Evolutionary conservation across 768 basidiomycete species (phyloP), one percentile per base, ranked within the genome.

Genomic region (Lactarius trivialis): DNA sequence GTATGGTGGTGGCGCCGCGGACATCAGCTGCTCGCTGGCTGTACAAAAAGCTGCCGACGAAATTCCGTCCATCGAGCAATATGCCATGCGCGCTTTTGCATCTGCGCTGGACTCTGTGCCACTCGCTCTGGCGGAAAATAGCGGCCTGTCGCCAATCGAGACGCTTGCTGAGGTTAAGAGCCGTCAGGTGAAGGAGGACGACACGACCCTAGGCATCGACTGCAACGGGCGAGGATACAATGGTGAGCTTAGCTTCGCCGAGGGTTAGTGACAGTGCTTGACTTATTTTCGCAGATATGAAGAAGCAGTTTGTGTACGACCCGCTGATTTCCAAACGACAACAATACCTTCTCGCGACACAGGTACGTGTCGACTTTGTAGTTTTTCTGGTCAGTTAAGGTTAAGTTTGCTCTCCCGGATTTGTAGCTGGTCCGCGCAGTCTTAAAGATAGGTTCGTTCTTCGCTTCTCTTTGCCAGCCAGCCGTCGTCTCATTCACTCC

Each of bases 11-110:
- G 97, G 97, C 60, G 93, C 97, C 4, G 95, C 97, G 3, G 97
- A 99, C 73, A 98, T 99, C 71, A 92, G 91, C 71, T 93, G 91
- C 67, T 85, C 93, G 26, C 82, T 98, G 63, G 93, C 97, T 21
- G 95, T 99, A 1, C 79, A 89, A 61, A 91, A 93, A 72, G 93
- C 92, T 48, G 97, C 97, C 8, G 97, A 99, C 73, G 88, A 97
- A 91, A 96, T 97, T 67, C 88, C 97, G 1, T 83, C 93, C 32
- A 98, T 99, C 70, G 97, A 99, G 76, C 97, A 99, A 79, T 99
- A 99, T 71, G 97, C 97, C 3, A 98, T 99, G 95, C 88, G 96
- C 54, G 95, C 97, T n/a, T 99, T 98, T 73, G 83, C 97, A 4
- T 90, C 91, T 36, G 96, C 97, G 15, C 79, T 99, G 8, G 97